Evolutionary conservation across 179 eudicot genomes (phyloP).

Genomic region (Amaranthus tricolor): DNA sequence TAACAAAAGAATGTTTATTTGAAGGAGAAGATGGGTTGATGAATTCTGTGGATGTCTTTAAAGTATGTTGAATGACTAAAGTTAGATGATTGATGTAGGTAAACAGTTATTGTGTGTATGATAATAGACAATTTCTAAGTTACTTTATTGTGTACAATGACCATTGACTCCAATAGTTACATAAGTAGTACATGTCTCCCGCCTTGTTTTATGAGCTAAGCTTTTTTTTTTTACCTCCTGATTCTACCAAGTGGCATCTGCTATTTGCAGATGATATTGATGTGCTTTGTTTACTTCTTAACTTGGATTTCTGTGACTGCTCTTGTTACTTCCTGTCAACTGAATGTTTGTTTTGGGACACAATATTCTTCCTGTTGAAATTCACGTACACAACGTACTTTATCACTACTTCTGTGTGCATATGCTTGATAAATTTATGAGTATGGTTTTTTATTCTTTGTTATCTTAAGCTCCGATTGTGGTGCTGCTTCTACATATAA

Average conservation of each 20-base stretch:
- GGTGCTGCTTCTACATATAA: background rate
- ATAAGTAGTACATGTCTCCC: no score
- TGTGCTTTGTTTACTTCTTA: background rate
- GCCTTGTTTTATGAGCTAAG: no score
- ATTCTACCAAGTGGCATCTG: background rate
- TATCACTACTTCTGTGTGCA: background rate
- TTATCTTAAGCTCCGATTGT: background rate
- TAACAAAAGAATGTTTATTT: no score
- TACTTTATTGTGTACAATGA: no score
- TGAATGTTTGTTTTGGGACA: constrained; percentile 5
- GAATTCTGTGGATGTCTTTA: no score
- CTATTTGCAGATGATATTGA: background rate
- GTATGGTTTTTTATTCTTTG: background rate
- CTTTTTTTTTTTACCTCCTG: no score
- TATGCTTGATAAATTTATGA: background rate
- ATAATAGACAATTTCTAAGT: no score
- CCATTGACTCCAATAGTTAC: no score
- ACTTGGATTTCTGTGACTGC: background rate
- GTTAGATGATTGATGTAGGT: no score
- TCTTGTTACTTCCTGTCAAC: background rate
- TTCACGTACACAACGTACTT: background rate
- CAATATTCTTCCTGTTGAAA: background rate
- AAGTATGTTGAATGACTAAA: no score
- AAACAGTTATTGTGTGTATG: no score
- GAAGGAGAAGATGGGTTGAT: background rate